Evolutionary conservation across 2,329 filamentous ascomycete species (phyloP).

Genomic region (Trichoderma atrobrunneum): DNA sequence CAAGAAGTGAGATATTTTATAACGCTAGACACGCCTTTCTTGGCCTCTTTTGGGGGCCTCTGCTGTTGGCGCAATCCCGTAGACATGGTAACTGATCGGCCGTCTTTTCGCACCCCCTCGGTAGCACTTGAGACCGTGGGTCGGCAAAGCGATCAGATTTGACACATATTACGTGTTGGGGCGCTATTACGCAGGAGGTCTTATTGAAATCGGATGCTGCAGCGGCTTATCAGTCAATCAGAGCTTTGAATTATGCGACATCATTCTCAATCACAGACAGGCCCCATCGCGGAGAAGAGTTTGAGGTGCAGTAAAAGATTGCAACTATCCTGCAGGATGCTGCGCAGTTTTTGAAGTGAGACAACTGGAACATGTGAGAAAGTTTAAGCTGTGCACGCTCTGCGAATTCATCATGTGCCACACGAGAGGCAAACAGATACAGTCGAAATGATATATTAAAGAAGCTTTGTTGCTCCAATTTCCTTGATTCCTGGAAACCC

Average conservation of each 20-base stretch:
- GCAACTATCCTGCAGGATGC: background rate
- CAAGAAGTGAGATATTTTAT: background rate
- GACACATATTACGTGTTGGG: background rate
- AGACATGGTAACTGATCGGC: background rate
- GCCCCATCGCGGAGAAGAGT: background rate
- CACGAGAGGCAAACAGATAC: background rate
- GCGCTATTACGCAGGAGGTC: background rate
- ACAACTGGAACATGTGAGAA: background rate
- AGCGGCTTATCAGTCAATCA: background rate
- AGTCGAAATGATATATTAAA: background rate
- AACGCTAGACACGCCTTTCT: background rate
- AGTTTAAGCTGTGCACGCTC: background rate
- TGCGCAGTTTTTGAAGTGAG: background rate
- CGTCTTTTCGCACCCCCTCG: background rate
- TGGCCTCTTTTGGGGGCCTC: background rate
- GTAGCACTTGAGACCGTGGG: background rate
- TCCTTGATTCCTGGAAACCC: background rate
- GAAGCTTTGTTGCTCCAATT: background rate
- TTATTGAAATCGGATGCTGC: background rate
- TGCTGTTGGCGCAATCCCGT: background rate
- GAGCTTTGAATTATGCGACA: background rate
- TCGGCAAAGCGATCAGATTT: background rate
- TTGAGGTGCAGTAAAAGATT: background rate
- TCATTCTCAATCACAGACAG: background rate
- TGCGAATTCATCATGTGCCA: background rate